Evolutionary conservation across 495 filamentous ascomycete genomes (phyloP).

Genomic region (Staphylotrichum longicolle): DNA sequence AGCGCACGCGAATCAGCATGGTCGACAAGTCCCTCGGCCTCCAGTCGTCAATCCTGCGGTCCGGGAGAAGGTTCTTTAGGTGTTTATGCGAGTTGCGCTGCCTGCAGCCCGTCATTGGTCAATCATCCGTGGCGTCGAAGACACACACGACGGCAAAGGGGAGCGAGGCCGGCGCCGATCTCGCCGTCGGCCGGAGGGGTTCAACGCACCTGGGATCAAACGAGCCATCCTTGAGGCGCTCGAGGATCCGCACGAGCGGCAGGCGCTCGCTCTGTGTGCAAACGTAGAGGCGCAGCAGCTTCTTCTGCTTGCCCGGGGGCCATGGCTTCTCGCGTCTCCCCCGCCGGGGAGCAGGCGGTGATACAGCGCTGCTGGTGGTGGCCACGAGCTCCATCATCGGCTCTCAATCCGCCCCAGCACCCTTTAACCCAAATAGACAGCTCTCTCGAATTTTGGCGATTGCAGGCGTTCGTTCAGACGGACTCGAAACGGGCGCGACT

Average conservation of each 20-base stretch:
- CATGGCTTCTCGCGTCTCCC: slow-evolving; percentile 38
- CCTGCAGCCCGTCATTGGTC: slow-evolving; percentile 19
- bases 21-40: slow-evolving; percentile 33
- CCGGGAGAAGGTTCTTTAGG: slow-evolving; percentile 34
- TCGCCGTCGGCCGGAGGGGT: not conserved
- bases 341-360: slow-evolving; percentile 30
- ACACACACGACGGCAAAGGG: not conserved
- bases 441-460: not conserved
- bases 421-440: no score
- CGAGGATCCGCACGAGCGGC: slow-evolving; percentile 36
- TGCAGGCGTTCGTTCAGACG: not conserved
- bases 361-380: slow-evolving; percentile 21
- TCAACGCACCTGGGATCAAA: slow-evolving; percentile 36
- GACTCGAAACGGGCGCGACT: not conserved
- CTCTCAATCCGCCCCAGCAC: not conserved
- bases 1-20: slow-evolving; percentile 35
- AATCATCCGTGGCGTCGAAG: slow-evolving; percentile 5
- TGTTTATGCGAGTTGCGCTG: slow-evolving; percentile 40
- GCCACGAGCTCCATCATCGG: slow-evolving; percentile 23
- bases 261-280: slow-evolving; percentile 38
- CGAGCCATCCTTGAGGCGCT: slow-evolving; percentile 33
- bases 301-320: slow-evolving; percentile 35
- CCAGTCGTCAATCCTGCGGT: slow-evolving; percentile 39
- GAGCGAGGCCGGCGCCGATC: not conserved
- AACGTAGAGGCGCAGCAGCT: slow-evolving; percentile 36